Evolutionary conservation across 148 eudicot species (phyloP).

Genomic region (Mesembryanthemum crystallinum): DNA sequence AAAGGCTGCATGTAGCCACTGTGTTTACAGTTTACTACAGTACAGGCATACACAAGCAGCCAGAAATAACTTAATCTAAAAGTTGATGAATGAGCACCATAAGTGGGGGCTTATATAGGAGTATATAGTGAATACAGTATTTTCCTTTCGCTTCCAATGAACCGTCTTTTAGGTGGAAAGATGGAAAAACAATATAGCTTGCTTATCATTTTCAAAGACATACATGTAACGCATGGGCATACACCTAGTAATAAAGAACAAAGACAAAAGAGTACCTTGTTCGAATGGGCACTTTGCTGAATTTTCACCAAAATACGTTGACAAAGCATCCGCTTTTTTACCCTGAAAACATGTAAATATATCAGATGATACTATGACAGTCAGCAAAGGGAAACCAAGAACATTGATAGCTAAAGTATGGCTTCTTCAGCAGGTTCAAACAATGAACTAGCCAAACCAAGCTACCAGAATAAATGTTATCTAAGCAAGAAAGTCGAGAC

Average conservation of each 20-base stretch:
- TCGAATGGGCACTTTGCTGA: constrained; percentile 89
- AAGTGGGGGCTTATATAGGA: too few relatives aligned
- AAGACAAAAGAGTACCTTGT: constrained; percentile 54
- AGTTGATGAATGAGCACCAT: too few relatives aligned
- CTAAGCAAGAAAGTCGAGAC: not conserved
- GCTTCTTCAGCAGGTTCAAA: not conserved
- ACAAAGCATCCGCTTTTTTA: constrained; percentile 79
- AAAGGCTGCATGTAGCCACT: too few relatives aligned
- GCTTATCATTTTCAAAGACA: too few relatives aligned
- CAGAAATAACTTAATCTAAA: too few relatives aligned
- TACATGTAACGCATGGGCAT: too few relatives aligned
- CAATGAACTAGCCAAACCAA: not conserved
- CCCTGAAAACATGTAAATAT: constrained; percentile 47
- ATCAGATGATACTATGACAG: not conserved
- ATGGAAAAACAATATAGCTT: too few relatives aligned
- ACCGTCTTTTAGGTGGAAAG: too few relatives aligned
- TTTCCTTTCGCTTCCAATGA: too few relatives aligned
- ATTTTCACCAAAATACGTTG: constrained; percentile 93
- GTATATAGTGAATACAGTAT: too few relatives aligned
- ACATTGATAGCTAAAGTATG: not conserved
- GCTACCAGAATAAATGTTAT: not conserved
- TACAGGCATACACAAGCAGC: too few relatives aligned
- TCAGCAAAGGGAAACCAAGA: not conserved
- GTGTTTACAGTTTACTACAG: too few relatives aligned
- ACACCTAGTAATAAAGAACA: not conserved